Percentiles rank a stretch among this genome's conserved stretches.
Conservation (phyloP, 2,329 filamentous ascomycete species). For the Teratosphaeria viscida region DNA sequence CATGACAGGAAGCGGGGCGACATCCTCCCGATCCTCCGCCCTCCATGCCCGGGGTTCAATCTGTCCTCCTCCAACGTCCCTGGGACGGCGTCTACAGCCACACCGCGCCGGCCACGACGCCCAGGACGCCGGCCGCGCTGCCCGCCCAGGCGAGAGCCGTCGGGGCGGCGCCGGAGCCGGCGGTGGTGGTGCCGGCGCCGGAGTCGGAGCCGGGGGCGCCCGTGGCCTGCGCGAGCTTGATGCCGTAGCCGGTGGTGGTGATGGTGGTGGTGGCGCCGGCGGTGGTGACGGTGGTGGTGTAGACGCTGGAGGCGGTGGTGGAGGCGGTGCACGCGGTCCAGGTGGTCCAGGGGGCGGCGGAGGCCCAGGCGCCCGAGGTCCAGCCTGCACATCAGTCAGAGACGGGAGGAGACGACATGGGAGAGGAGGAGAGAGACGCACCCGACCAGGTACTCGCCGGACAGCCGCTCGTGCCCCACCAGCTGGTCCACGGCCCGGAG, state of each 20-base stretch:
- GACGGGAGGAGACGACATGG: no score
- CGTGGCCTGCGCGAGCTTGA: slow-evolving; percentile 20
- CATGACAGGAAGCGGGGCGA: no score
- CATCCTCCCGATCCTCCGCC: no score
- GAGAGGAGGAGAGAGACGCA: slow-evolving; percentile 4
- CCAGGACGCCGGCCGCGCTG: slow-evolving; percentile 18
- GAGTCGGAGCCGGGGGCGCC: background rate
- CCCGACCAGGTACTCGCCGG: slow-evolving; percentile 24
- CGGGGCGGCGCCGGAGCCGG: slow-evolving; percentile 14
- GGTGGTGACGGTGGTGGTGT: slow-evolving; percentile 22
- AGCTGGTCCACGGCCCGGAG: slow-evolving; percentile 24
- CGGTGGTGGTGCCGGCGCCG: slow-evolving; percentile 5
- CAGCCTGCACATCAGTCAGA: slow-evolving; percentile 13
- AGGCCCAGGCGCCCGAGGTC: slow-evolving; percentile 23
- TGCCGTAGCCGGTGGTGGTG: slow-evolving; percentile 20
- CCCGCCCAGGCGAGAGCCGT: slow-evolving; percentile 16
- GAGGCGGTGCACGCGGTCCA: slow-evolving; percentile 25
- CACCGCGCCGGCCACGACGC: slow-evolving; percentile 22
- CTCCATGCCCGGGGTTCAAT: background rate
- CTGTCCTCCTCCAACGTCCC: background rate
- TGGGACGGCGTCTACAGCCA: slow-evolving; percentile 14
- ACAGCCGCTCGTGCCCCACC: slow-evolving; percentile 26
- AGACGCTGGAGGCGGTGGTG: slow-evolving; percentile 21
- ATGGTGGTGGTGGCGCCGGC: slow-evolving; percentile 12
- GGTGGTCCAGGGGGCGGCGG: slow-evolving; percentile 25